These are phyloP conservation scores for Penicillium coprophilum DNA, from an alignment of 495 filamentous ascomycete genomes.

Conservation along the genomic window DNA sequence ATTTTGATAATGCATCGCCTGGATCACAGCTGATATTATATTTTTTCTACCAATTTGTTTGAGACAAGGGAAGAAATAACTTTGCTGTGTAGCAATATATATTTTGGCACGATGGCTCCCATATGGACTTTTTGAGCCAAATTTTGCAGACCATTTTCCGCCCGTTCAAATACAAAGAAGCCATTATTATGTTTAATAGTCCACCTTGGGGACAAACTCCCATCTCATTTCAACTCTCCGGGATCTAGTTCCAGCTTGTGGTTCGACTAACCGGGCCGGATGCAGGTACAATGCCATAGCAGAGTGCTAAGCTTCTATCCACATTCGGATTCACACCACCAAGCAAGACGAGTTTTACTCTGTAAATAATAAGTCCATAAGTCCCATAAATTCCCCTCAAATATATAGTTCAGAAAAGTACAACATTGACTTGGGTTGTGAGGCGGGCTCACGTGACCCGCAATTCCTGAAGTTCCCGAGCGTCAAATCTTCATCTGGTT, in stretches of 20 bases:
- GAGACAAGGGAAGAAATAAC: too few species aligned
- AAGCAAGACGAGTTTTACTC: background rate
- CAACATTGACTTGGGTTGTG: slow-evolving; percentile 8
- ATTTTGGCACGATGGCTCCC: background rate
- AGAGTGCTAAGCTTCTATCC: background rate
- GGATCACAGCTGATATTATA: too few species aligned
- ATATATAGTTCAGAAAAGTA: background rate
- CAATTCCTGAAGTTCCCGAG: slow-evolving; percentile 49
- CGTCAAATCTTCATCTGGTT: slow-evolving; percentile 45
- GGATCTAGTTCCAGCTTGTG: background rate
- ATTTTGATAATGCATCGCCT: too few species aligned
- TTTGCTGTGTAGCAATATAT: background rate
- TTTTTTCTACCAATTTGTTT: too few species aligned
- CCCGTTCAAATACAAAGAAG: background rate
- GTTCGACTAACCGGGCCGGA: background rate
- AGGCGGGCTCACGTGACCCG: slow-evolving; percentile 24
- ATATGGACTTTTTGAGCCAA: background rate
- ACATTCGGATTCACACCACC: background rate
- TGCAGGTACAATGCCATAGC: background rate
- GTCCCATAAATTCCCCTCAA: background rate
- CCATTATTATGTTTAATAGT: background rate
- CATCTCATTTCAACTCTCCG: background rate
- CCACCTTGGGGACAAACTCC: background rate
- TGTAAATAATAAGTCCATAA: background rate
- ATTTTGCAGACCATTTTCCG: background rate